These are phyloP conservation scores for Fusarium floridanum DNA, from an alignment of 2,329 filamentous ascomycete genomes.

Conservation along the genomic window DNA sequence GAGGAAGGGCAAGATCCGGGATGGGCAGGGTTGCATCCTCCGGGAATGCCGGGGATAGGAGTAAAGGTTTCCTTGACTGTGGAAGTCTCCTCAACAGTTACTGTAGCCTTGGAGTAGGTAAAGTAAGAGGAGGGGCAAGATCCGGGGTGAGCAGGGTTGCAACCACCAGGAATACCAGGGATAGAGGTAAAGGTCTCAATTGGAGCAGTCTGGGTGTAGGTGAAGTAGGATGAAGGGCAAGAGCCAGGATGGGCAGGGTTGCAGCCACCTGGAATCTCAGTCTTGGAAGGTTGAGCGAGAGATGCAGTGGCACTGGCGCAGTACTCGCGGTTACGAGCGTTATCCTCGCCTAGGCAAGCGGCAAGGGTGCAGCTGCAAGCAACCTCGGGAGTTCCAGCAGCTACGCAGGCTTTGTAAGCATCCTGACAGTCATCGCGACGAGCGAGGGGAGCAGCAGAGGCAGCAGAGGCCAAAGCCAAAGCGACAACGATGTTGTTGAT, in stretches of 20 bases:
- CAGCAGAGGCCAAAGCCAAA: conserved; percentile 17
- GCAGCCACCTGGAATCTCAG: conserved; percentile 18
- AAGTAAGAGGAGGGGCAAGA: conserved; percentile 19
- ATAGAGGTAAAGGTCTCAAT: conserved; percentile 7
- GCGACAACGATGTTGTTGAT: conserved; percentile 19
- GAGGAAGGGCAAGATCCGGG: conserved; percentile 27
- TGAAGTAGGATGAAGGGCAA: conserved; percentile 23
- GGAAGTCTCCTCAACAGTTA: not conserved
- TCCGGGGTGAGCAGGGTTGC: conserved; percentile 21
- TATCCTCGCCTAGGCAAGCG: conserved; percentile 23
- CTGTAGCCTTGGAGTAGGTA: conserved; percentile 1
- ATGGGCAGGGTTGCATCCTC: conserved; percentile 30
- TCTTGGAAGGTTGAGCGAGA: conserved; percentile 9
- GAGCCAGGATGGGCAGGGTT: conserved; percentile 18
- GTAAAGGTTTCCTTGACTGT: conserved; percentile 8
- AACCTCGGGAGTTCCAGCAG: conserved; percentile 16
- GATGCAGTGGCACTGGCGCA: conserved; percentile 22
- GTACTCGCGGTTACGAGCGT: conserved; percentile 22
- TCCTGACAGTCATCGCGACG: conserved; percentile 19
- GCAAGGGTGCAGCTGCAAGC: conserved; percentile 21
- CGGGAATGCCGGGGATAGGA: conserved; percentile 18
- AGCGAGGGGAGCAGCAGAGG: conserved; percentile 12
- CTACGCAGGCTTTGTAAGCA: conserved; percentile 23
- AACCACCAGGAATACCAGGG: conserved; percentile 15
- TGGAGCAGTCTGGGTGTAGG: not conserved